These are phyloP conservation scores for Alloascoidea hylecoeti DNA, from an alignment of 805 yeast species.

Conservation along the genomic window DNA sequence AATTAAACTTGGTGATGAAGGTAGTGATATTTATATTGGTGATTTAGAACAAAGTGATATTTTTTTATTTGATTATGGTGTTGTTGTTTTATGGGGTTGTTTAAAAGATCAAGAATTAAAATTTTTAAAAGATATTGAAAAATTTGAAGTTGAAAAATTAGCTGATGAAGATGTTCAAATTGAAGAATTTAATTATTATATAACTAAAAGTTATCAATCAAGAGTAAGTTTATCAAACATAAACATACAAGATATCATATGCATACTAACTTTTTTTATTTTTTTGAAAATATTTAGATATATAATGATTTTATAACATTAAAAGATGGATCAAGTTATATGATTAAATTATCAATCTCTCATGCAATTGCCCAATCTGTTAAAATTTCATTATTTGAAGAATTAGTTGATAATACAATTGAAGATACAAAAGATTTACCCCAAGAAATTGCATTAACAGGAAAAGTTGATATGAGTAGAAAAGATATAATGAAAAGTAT, in stretches of 20 bases:
- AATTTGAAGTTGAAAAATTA: conserved; percentile 77
- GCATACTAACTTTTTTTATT: no score
- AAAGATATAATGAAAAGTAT: conserved; percentile 95
- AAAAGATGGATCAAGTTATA: conserved; percentile 79
- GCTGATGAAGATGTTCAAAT: conserved; percentile 86
- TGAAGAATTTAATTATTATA: conserved; percentile 91
- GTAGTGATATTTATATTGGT: conserved; percentile 87
- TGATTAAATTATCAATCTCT: conserved; percentile 85
- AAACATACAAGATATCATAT: no score
- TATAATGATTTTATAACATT: conserved; percentile 92
- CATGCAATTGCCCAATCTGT: conserved; percentile 95
- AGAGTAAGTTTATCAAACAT: conserved; percentile 28
- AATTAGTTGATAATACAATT: conserved; percentile 89
- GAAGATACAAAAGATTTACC: conserved; percentile 97
- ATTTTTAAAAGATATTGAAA: conserved; percentile 73
- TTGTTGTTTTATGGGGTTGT: conserved; percentile 95
- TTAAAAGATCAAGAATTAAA: conserved; percentile 70
- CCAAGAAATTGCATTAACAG: conserved; percentile 86
- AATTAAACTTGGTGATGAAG: conserved; percentile 79
- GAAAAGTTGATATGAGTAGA: conserved; percentile 88
- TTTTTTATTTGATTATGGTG: conserved; percentile 92
- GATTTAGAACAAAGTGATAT: conserved; percentile 56
- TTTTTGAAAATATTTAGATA: conserved; percentile 60
- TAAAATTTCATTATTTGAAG: conserved; percentile 90
- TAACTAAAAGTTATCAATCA: conserved; percentile 90